Conservation (phyloP, 139 green algal genomes). For the Ettlia oleoabundans region DNA sequence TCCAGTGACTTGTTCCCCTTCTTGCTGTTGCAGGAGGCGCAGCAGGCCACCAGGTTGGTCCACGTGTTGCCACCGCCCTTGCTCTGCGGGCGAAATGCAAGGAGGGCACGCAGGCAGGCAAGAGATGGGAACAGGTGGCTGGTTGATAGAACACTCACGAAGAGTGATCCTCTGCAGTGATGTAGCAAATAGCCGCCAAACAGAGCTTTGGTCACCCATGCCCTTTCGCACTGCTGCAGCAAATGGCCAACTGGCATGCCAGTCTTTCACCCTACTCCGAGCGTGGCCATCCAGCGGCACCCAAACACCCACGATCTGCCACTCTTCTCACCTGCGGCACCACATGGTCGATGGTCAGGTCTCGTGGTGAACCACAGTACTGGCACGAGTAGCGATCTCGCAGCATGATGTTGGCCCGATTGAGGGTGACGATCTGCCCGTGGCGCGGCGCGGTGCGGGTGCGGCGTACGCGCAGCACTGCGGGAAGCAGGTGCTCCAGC, state of each 20-base stretch:
- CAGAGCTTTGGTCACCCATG: too few relatives aligned
- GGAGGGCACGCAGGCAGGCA: too few relatives aligned
- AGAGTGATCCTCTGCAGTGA: too few relatives aligned
- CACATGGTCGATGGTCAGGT: constrained; percentile 76
- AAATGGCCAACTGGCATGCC: too few relatives aligned
- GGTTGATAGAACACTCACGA: too few relatives aligned
- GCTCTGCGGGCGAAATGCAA: background rate
- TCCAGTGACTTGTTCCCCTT: constrained; percentile 65
- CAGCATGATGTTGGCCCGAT: constrained; percentile 59
- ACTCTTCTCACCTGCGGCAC: constrained; percentile 32
- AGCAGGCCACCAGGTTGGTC: constrained; percentile 70
- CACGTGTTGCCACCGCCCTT: constrained; percentile 58
- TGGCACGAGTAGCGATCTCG: constrained; percentile 50
- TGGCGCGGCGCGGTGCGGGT: constrained; percentile 13
- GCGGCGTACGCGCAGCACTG: constrained; percentile 40
- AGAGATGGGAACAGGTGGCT: too few relatives aligned
- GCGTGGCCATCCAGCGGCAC: background rate
- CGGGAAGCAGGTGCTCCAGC: constrained; percentile 36
- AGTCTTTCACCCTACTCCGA: too few relatives aligned
- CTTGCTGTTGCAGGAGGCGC: constrained; percentile 59
- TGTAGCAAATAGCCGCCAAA: too few relatives aligned
- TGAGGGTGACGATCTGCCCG: constrained; percentile 44
- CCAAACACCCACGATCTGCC: background rate
- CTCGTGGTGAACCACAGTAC: constrained; percentile 58
- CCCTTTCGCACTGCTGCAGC: too few relatives aligned